phyloP scores from a whole-genome alignment of 2,329 filamentous ascomycete genomes.

The Monilinia polystroma region DNA sequence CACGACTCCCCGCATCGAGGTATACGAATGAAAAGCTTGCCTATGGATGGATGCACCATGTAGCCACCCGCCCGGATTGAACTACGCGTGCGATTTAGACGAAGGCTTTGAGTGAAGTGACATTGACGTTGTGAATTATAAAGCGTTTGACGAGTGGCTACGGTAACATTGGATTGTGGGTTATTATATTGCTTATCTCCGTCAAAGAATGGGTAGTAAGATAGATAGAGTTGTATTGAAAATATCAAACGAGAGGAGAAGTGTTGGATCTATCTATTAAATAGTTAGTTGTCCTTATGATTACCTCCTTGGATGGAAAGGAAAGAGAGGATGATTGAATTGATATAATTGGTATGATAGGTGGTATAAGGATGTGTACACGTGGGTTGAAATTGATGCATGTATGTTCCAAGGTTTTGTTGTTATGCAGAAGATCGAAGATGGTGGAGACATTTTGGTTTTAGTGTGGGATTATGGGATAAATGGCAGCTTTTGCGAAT shows the following conservation, averaged over 20 bases:
- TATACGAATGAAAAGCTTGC: neutral
- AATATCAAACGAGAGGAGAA: neutral
- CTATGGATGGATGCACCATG: neutral
- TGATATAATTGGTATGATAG: too few relatives aligned
- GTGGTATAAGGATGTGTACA: slow-evolving; percentile 2
- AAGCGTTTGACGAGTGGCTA: neutral
- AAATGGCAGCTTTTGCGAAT: neutral
- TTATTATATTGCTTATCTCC: too few relatives aligned
- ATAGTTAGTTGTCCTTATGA: too few relatives aligned
- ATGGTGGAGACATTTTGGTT: neutral
- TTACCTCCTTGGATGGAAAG: too few relatives aligned
- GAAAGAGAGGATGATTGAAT: too few relatives aligned
- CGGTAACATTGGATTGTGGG: neutral
- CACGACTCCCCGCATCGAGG: slow-evolving; percentile 11
- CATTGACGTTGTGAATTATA: neutral
- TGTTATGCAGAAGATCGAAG: slow-evolving; percentile 13
- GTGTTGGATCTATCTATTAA: neutral
- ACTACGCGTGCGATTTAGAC: neutral
- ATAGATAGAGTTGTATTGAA: too few relatives aligned
- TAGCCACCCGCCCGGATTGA: slow-evolving; percentile 2
- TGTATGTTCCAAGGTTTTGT: slow-evolving; percentile 11
- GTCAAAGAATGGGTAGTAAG: too few relatives aligned
- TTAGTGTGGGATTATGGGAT: slow-evolving; percentile 4
- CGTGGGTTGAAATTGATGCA: slow-evolving; percentile 17
- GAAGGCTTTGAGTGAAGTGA: neutral